phyloP scores from a whole-genome alignment of 805 yeast species.

The Wickerhamomyces silvicola region DNA sequence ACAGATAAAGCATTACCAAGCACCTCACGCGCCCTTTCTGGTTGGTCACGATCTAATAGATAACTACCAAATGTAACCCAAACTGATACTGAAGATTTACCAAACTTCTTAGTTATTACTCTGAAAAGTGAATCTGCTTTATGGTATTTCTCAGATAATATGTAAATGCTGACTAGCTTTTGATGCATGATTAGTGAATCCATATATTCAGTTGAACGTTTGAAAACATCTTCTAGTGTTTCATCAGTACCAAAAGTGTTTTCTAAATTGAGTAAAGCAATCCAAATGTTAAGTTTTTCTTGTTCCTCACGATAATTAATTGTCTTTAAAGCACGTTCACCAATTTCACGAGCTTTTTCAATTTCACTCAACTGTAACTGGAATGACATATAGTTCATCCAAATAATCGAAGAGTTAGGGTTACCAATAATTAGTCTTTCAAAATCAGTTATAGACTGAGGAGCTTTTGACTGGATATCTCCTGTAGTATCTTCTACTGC shows the following conservation, averaged over 20 bases:
- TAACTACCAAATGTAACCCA: slow-evolving; percentile 84
- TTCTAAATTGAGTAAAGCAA: slow-evolving; percentile 89
- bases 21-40: slow-evolving; percentile 62
- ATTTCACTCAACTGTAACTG: slow-evolving; percentile 90
- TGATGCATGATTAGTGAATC: slow-evolving; percentile 79
- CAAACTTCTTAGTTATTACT: slow-evolving; percentile 72
- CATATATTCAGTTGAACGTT: slow-evolving; percentile 85
- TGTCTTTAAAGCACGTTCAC: slow-evolving; percentile 84
- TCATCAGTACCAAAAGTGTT: slow-evolving; percentile 88
- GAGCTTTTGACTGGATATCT: slow-evolving; percentile 75
- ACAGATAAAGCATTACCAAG: slow-evolving; percentile 67
- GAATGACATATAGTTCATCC: slow-evolving; percentile 99
- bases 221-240: slow-evolving; percentile 71
- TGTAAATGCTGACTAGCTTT: slow-evolving; percentile 69
- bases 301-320: slow-evolving; percentile 87
- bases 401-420: slow-evolving; percentile 86
- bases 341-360: slow-evolving; percentile 91
- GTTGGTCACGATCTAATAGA: slow-evolving; percentile 49
- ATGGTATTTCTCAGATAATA: slow-evolving; percentile 62
- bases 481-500: slow-evolving; percentile 75
- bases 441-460: slow-evolving; percentile 87
- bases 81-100: slow-evolving; percentile 54
- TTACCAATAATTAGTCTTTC: slow-evolving; percentile 88
- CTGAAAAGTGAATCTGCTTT: slow-evolving; percentile 67
- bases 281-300: slow-evolving; percentile 93